A percentile compares a stretch with the other conserved stretches of the same genome.
Conservation (phyloP, 1,139 yeast species). For the Sugiyamaella xylanicola region DNA sequence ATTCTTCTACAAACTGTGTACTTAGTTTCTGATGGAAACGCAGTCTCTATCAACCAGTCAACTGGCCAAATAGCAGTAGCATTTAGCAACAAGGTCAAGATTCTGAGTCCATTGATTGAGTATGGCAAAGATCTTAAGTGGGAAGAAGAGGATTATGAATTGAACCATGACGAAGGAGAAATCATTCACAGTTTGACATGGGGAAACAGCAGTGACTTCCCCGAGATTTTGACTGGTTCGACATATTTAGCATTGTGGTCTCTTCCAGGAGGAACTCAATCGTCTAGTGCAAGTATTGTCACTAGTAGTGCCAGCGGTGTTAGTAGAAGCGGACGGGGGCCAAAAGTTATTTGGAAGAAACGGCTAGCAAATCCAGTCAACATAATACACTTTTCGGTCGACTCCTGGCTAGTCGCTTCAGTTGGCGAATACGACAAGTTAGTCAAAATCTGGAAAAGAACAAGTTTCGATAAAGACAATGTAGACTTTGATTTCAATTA, state of each 20-base stretch:
- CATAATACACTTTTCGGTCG: conserved; percentile 58
- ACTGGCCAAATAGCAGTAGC: conserved; percentile 55
- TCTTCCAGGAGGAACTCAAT: conserved; percentile 20
- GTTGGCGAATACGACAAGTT: conserved; percentile 58
- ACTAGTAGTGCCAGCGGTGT: not conserved
- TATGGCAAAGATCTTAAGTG: conserved; percentile 35
- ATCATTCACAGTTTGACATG: conserved; percentile 60
- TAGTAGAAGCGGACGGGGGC: not conserved
- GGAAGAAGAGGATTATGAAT: conserved; percentile 53
- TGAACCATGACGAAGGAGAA: conserved; percentile 37
- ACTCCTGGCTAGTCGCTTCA: conserved; percentile 67
- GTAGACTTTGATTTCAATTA: conserved; percentile 73
- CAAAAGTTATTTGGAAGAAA: conserved; percentile 27
- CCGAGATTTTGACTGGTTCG: conserved; percentile 67
- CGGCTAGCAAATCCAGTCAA: conserved; percentile 54
- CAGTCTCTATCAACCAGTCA: conserved; percentile 61
- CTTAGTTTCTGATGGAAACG: conserved; percentile 63
- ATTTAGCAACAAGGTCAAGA: conserved; percentile 38
- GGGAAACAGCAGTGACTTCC: conserved; percentile 52
- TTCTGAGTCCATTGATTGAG: conserved; percentile 34
- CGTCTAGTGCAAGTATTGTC: not conserved
- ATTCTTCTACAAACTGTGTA: conserved; percentile 74
- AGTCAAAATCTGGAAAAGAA: conserved; percentile 78
- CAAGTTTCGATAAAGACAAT: conserved; percentile 65
- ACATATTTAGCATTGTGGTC: conserved; percentile 57